Conservation (phyloP, 2,329 filamentous ascomycete genomes). For the Colletotrichum magnum region DNA sequence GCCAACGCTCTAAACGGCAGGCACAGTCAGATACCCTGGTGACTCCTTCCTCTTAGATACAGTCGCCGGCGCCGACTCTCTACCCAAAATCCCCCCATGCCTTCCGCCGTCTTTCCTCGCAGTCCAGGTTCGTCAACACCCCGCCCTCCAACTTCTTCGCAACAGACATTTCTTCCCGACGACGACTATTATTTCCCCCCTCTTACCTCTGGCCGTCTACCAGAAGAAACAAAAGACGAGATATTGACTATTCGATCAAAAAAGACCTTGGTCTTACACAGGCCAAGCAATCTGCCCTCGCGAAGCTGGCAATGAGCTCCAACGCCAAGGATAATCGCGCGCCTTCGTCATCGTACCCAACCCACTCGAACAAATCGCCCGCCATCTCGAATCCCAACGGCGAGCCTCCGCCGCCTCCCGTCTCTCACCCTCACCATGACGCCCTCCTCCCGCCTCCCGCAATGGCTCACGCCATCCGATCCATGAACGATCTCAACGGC, state of each 20-base stretch:
- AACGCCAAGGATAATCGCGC: conserved; percentile 46
- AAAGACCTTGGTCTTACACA: conserved; percentile 47
- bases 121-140: conserved; percentile 34
- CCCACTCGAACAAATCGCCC: conserved; percentile 41
- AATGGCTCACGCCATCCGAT: conserved; percentile 58
- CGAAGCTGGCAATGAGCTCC: conserved; percentile 61
- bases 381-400: conserved; percentile 14
- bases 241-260: conserved; percentile 26
- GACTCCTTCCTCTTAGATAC: conserved; percentile 31
- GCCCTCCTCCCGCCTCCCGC: conserved; percentile 48
- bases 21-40: conserved; percentile 30
- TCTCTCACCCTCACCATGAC: conserved; percentile 47
- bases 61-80: conserved; percentile 19
- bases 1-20: conserved; percentile 34
- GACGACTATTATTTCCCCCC: neutral
- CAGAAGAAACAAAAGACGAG: neutral
- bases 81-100: conserved; percentile 28
- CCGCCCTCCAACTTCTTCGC: neutral
- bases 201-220: neutral
- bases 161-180: neutral
- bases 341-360: conserved; percentile 48
- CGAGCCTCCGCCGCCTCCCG: conserved; percentile 44
- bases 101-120: conserved; percentile 38
- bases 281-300: conserved; percentile 58
- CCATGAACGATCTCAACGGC: conserved; percentile 58